phyloP scores from a whole-genome alignment of 441 rosid species.

The Pelargonium australe region DNA sequence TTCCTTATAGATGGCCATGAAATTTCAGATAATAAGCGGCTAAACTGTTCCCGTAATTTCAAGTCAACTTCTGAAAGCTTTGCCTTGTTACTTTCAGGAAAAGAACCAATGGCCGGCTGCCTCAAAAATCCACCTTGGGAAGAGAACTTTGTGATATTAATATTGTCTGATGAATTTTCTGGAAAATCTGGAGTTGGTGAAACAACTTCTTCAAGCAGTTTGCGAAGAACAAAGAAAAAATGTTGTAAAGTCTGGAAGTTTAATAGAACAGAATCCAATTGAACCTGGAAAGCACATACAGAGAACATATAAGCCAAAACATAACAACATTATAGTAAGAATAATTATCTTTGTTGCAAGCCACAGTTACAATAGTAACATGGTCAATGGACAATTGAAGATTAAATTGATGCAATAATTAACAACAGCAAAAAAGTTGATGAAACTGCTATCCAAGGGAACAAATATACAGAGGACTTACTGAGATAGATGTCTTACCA shows the following conservation, averaged over 20 bases:
- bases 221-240: slow-evolving; percentile 69
- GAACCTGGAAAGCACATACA: slow-evolving; percentile 51
- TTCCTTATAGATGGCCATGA: slow-evolving; percentile 69
- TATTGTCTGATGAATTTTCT: slow-evolving; percentile 33
- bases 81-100: slow-evolving; percentile 29
- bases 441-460: not conserved
- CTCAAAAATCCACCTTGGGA: slow-evolving; percentile 82
- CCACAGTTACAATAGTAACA: not conserved
- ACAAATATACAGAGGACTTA: slow-evolving; percentile 6
- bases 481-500: slow-evolving; percentile 33
- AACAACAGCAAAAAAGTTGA: not conserved
- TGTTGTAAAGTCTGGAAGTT: slow-evolving; percentile 83
- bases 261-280: slow-evolving; percentile 51
- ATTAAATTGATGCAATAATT: not conserved
- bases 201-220: slow-evolving; percentile 64
- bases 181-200: slow-evolving; percentile 30
- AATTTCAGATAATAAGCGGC: slow-evolving; percentile 47
- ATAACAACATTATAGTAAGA: not conserved
- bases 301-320: slow-evolving; percentile 14
- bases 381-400: not conserved
- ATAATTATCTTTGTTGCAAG: not conserved
- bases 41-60: slow-evolving; percentile 43
- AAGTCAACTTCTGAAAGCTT: slow-evolving; percentile 32
- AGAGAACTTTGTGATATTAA: slow-evolving; percentile 34
- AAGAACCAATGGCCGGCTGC: slow-evolving; percentile 52